Evolutionary conservation across 768 basidiomycete genomes (phyloP).

Genomic region (Macrolepiota albuminosa): DNA sequence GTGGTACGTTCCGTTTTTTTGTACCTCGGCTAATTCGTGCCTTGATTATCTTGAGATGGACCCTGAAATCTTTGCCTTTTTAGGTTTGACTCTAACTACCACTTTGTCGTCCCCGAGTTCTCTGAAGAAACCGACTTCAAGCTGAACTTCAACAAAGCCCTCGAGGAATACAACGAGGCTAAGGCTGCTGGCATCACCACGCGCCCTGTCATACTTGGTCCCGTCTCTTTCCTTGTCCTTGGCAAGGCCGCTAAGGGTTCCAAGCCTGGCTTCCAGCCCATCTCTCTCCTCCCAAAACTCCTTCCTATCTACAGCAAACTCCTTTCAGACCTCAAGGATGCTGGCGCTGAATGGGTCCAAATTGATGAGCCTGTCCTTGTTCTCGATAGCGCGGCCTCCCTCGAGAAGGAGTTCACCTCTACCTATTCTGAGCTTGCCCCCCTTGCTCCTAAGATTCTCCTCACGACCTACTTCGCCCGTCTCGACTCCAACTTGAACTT

Average conservation of each 20-base stretch:
- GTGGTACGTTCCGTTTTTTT: conserved; percentile 58
- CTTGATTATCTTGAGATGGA: conserved; percentile 1
- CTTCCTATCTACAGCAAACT: conserved; percentile 90
- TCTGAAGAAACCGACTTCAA: conserved; percentile 90
- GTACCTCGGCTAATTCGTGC: conserved; percentile 3
- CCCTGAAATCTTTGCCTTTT: conserved; percentile 6
- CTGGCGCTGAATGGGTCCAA: conserved; percentile 94
- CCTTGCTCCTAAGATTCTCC: conserved; percentile 85
- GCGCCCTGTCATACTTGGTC: conserved; percentile 94
- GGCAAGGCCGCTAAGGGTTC: conserved; percentile 90
- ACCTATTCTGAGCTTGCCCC: conserved; percentile 80
- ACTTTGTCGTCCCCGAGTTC: conserved; percentile 97
- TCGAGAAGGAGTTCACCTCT: conserved; percentile 74
- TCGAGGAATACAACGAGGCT: conserved; percentile 93
- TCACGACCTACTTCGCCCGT: conserved; percentile 96
- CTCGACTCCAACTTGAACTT: conserved; percentile 89
- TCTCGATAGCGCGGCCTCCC: conserved; percentile 73
- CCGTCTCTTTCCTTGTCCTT: conserved; percentile 91
- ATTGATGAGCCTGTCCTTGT: conserved; percentile 96
- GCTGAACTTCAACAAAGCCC: conserved; percentile 91
- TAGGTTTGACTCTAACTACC: conserved; percentile 99
- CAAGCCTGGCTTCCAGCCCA: conserved; percentile 79
- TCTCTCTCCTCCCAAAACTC: conserved; percentile 85
- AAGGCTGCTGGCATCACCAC: conserved; percentile 84
- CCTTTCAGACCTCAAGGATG: conserved; percentile 84